Evolutionary conservation across 2,329 filamentous ascomycete species (phyloP).

Genomic region (Curvularia eragrostidis): DNA sequence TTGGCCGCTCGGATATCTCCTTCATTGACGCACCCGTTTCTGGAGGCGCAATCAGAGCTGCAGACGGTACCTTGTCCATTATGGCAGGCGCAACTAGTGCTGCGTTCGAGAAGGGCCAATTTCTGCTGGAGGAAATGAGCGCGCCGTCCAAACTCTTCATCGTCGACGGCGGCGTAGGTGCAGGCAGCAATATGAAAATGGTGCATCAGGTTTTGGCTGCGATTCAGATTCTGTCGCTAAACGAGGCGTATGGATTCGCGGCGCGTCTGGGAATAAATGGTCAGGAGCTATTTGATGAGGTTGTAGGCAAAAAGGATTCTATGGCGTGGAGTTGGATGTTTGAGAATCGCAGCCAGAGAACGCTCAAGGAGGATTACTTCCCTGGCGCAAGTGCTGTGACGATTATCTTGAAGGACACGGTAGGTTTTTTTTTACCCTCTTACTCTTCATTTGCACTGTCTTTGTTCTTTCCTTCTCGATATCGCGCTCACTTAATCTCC

Average conservation of each 20-base stretch:
- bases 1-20: slow-evolving; percentile 66
- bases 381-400: slow-evolving; percentile 53
- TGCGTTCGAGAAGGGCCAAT: slow-evolving; percentile 64
- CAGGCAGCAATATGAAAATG: slow-evolving; percentile 64
- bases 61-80: slow-evolving; percentile 75
- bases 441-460: not conserved
- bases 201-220: slow-evolving; percentile 66
- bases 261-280: slow-evolving; percentile 62
- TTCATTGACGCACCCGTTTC: slow-evolving; percentile 77
- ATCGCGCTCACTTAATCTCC: not conserved
- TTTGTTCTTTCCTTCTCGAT: not conserved
- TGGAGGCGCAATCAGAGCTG: slow-evolving; percentile 71
- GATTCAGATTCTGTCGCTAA: slow-evolving; percentile 63
- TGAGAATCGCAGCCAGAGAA: slow-evolving; percentile 62
- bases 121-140: slow-evolving; percentile 69
- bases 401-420: slow-evolving; percentile 58
- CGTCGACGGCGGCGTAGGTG: slow-evolving; percentile 60
- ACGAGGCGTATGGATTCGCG: slow-evolving; percentile 64
- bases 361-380: slow-evolving; percentile 60
- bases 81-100: slow-evolving; percentile 70
- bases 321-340: slow-evolving; percentile 61
- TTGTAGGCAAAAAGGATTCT: slow-evolving; percentile 43
- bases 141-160: slow-evolving; percentile 64
- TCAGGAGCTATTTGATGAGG: slow-evolving; percentile 56
- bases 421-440: slow-evolving; percentile 15